Evolutionary conservation across 148 eudicot species (phyloP).

Genomic region (Nepenthes gracilis): DNA sequence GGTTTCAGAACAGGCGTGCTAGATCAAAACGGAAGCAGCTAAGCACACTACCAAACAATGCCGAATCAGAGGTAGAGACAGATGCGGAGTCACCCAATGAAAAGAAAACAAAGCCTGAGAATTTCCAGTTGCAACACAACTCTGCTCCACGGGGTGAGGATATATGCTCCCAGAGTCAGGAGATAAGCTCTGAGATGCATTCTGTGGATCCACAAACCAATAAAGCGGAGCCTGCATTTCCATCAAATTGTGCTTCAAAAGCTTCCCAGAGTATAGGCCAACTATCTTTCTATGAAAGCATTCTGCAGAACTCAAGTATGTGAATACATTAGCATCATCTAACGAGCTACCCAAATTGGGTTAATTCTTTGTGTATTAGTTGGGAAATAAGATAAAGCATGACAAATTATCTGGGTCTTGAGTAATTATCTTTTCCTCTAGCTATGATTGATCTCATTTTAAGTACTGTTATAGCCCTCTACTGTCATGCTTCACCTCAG

Average conservation of each 20-base stretch:
- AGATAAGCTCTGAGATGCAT: slow-evolving; percentile 49
- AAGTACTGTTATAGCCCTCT: too few species aligned
- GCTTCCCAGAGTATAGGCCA: slow-evolving; percentile 44
- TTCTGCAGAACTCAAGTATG: slow-evolving; percentile 72
- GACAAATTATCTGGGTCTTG: too few species aligned
- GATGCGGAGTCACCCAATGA: slow-evolving; percentile 72
- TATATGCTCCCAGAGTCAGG: slow-evolving; percentile 49
- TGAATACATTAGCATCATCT: slow-evolving; percentile 2
- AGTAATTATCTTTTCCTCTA: too few species aligned
- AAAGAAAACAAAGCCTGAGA: slow-evolving; percentile 59
- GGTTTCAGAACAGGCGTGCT: slow-evolving; percentile 95
- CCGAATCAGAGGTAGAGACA: slow-evolving; percentile 77
- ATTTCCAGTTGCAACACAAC: slow-evolving; percentile 30
- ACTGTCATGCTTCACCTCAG: too few species aligned
- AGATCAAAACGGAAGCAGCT: slow-evolving; percentile 83
- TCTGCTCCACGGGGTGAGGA: slow-evolving; percentile 33
- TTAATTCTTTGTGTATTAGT: too few species aligned
- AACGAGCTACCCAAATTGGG: neutral
- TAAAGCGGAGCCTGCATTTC: slow-evolving; percentile 37
- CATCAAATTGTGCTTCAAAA: slow-evolving; percentile 34
- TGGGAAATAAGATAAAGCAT: too few species aligned
- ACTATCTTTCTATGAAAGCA: slow-evolving; percentile 57
- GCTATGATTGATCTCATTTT: too few species aligned
- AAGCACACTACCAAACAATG: slow-evolving; percentile 40
- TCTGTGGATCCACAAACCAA: slow-evolving; percentile 27